A percentile compares a stretch with the other conserved stretches of the same genome.
Conservation (phyloP, 2,329 filamentous ascomycete species). For the Davidsoniella australis region DNA sequence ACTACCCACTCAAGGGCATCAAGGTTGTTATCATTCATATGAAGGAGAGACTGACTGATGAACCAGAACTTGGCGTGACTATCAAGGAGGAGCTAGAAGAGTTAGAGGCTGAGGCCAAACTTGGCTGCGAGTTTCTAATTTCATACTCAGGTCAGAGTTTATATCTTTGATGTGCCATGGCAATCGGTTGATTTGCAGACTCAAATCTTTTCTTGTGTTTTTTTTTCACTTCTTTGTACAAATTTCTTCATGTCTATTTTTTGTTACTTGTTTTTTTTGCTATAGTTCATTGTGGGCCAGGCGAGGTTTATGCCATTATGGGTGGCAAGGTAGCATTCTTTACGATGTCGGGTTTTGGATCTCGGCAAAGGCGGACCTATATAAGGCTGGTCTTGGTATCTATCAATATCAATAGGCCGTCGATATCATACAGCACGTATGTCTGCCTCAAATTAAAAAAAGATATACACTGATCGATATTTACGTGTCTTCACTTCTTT, state of each 20-base stretch:
- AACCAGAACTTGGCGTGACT: constrained; percentile 40
- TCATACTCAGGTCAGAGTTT: constrained; percentile 47
- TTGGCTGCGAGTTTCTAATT: constrained; percentile 70
- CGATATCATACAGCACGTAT: neutral
- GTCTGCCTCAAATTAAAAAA: no score
- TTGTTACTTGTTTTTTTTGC: neutral
- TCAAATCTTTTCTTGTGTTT: constrained; percentile 4
- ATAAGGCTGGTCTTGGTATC: neutral
- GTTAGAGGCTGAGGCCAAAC: constrained; percentile 43
- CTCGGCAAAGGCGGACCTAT: neutral
- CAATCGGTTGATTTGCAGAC: constrained; percentile 10
- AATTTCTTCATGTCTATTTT: constrained; percentile 2
- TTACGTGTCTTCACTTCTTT: neutral
- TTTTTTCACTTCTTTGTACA: constrained; percentile 2
- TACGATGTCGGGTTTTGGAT: no score
- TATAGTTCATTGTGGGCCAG: no score
- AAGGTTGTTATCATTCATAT: constrained; percentile 83
- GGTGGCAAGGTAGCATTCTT: no score
- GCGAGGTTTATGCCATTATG: no score
- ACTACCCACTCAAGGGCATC: constrained; percentile 47
- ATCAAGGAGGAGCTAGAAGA: constrained; percentile 55
- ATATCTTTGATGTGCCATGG: constrained; percentile 24
- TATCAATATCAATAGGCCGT: neutral
- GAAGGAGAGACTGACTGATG: constrained; percentile 70
- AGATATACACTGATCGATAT: neutral